phyloP scores from a whole-genome alignment of 768 basidiomycete genomes.

The Boletus subcaerulescens region DNA sequence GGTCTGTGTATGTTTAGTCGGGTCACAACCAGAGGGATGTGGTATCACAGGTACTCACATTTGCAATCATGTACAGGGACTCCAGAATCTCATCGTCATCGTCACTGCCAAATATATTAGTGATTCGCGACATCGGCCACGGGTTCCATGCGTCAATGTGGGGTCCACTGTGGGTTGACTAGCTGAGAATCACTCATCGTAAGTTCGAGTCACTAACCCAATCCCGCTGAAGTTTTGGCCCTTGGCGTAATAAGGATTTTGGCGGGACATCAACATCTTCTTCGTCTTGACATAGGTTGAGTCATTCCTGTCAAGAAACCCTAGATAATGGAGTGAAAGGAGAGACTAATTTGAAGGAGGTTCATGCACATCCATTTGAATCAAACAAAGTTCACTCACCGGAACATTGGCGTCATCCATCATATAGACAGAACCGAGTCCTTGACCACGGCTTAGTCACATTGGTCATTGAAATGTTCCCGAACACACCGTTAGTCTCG shows the following conservation, averaged over 20 bases:
- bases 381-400: conserved; percentile 37
- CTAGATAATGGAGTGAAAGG: conserved; percentile 76
- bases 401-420: conserved; percentile 90
- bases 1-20: conserved; percentile 42
- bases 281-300: conserved; percentile 64
- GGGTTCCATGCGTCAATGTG: conserved; percentile 72
- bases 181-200: not conserved
- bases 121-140: conserved; percentile 83
- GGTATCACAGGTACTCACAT: conserved; percentile 43
- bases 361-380: not conserved
- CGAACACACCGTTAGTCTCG: conserved; percentile 60
- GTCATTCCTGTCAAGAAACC: conserved; percentile 62
- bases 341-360: conserved; percentile 47
- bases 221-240: conserved; percentile 65
- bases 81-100: conserved; percentile 65
- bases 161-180: conserved; percentile 50
- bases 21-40: not conserved
- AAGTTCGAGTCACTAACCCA: conserved; percentile 46
- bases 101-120: conserved; percentile 71
- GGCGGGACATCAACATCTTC: conserved; percentile 54
- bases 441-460: conserved; percentile 28
- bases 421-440: conserved; percentile 67
- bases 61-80: conserved; percentile 62
- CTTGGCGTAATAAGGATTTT: conserved; percentile 68
- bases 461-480: not conserved